Conservation (phyloP, 2,329 filamentous ascomycete species). For the Penicillium sp. region DNA sequence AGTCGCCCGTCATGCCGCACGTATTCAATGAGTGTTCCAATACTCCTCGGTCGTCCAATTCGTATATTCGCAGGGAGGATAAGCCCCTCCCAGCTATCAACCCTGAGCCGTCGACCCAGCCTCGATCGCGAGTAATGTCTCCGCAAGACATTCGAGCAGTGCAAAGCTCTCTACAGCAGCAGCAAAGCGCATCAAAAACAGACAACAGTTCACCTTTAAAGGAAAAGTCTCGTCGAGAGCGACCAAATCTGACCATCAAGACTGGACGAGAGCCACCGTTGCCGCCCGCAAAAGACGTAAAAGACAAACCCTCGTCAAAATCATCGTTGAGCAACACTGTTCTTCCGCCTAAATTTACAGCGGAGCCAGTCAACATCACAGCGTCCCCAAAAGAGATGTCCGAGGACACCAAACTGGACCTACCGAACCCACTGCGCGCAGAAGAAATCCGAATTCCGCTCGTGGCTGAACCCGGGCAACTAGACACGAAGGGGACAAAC, state of each 20-base stretch:
- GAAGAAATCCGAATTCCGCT: conserved; percentile 19
- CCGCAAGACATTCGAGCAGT: background rate
- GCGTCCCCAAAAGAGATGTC: conserved; percentile 14
- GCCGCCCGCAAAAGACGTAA: conserved; percentile 1
- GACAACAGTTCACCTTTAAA: background rate
- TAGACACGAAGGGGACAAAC: conserved; percentile 8
- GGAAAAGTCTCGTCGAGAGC: background rate
- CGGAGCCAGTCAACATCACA: background rate
- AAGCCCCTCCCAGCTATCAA: conserved; percentile 24
- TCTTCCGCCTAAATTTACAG: background rate
- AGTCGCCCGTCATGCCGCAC: conserved; percentile 11
- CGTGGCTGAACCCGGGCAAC: conserved; percentile 10
- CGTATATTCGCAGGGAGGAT: conserved; percentile 11
- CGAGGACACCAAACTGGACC: conserved; percentile 4
- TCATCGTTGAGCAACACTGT: background rate
- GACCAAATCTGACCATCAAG: conserved; percentile 4
- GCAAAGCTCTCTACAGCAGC: background rate
- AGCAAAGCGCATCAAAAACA: background rate
- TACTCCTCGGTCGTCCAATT: conserved; percentile 15
- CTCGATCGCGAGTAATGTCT: background rate
- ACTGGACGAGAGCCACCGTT: background rate
- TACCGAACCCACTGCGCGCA: background rate
- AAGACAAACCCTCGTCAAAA: background rate
- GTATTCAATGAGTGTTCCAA: conserved; percentile 9
- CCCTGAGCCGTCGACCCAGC: conserved; percentile 3